Conservation (phyloP, 2,329 filamentous ascomycete genomes). For the Huntiella moniliformis region DNA sequence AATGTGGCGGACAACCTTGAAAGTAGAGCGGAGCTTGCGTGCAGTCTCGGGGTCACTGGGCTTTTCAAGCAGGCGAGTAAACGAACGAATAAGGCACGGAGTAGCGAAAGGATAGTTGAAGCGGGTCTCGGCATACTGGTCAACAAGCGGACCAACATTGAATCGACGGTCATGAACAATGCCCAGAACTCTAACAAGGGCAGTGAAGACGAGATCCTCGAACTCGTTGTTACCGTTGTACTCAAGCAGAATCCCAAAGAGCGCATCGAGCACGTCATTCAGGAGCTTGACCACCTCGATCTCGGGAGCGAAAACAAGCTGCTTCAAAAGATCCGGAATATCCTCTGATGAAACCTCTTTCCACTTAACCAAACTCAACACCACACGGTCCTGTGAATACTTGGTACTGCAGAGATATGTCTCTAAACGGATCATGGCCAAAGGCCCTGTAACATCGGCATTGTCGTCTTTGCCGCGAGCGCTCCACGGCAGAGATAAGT, state of each 20-base stretch:
- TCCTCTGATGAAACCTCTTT: constrained; percentile 54
- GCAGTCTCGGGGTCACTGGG: constrained; percentile 70
- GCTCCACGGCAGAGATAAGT: constrained; percentile 68
- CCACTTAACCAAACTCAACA: constrained; percentile 76
- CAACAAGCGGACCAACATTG: constrained; percentile 75
- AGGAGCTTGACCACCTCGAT: constrained; percentile 95
- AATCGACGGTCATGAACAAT: constrained; percentile 92
- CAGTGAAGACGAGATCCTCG: constrained; percentile 81
- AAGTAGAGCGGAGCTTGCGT: constrained; percentile 68
- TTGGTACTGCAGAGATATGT: constrained; percentile 88
- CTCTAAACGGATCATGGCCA: constrained; percentile 60
- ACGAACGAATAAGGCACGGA: constrained; percentile 70
- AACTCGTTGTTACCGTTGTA: constrained; percentile 82
- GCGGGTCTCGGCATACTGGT: constrained; percentile 70
- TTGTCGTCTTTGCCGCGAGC: constrained; percentile 46
- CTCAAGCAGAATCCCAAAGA: constrained; percentile 83
- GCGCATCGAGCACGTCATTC: constrained; percentile 69
- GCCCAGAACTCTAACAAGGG: constrained; percentile 71
- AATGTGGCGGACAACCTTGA: constrained; percentile 87
- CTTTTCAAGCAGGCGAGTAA: constrained; percentile 63
- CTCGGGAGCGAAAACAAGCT: constrained; percentile 83
- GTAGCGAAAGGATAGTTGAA: constrained; percentile 92
- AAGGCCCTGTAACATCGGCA: constrained; percentile 59
- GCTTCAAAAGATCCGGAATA: constrained; percentile 54
- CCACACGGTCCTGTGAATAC: constrained; percentile 78